Percentiles rank a stretch among this genome's conserved stretches.
phyloP scores from a whole-genome alignment of 2,329 filamentous ascomycete genomes.

The Bipolaris zeicola region DNA sequence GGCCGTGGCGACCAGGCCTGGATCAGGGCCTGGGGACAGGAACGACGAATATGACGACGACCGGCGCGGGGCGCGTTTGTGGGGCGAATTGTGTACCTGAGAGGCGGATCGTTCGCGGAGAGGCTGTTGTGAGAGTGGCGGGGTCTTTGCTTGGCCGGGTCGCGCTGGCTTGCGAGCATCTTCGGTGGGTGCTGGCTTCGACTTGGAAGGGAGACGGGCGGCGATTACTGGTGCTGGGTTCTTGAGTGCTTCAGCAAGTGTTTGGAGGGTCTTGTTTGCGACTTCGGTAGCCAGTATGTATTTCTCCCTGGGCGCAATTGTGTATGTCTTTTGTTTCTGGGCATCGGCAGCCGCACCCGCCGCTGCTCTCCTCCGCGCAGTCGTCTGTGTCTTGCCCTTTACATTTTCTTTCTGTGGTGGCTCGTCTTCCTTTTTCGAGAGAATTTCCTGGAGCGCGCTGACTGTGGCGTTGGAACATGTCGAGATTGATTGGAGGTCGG shows the following conservation, averaged over 20 bases:
- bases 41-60: constrained; percentile 47
- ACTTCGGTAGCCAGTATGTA: constrained; percentile 73
- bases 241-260: constrained; percentile 70
- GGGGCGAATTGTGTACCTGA: constrained; percentile 62
- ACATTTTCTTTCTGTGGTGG: constrained; percentile 40
- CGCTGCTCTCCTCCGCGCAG: constrained; percentile 37
- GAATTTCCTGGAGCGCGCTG: constrained; percentile 54
- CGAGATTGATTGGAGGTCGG: constrained; percentile 53
- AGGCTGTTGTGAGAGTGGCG: constrained; percentile 61
- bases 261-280: constrained; percentile 72
- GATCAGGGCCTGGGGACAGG: constrained; percentile 32
- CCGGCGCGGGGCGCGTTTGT: constrained; percentile 42
- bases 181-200: constrained; percentile 34
- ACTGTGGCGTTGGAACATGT: constrained; percentile 58
- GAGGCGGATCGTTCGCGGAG: constrained; percentile 67
- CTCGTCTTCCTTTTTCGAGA: constrained; percentile 46
- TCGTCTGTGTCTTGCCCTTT: constrained; percentile 33
- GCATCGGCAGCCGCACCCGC: constrained; percentile 41
- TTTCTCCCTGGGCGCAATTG: constrained; percentile 64
- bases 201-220: constrained; percentile 22
- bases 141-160: constrained; percentile 22
- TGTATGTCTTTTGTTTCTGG: constrained; percentile 41
- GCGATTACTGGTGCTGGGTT: constrained; percentile 33
- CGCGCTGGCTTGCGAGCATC: constrained; percentile 29
- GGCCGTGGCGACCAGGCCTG: constrained; percentile 59